Percentiles rank a stretch among this genome's conserved stretches.
Evolutionary conservation across 169 alveolate genomes (phyloP).

Genomic region (Perkinsus chesapeaki): DNA sequence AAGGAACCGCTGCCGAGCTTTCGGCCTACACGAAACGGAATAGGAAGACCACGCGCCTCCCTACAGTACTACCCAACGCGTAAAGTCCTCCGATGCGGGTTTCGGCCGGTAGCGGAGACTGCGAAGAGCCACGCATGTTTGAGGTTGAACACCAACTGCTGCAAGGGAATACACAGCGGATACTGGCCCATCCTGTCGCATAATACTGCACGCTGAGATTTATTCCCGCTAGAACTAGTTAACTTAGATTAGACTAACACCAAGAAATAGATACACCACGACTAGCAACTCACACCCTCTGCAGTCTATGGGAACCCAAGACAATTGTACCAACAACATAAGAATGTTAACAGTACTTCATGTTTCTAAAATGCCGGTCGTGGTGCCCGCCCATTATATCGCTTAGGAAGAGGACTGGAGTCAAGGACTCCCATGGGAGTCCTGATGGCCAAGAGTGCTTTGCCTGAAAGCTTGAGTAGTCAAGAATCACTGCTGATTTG

Average conservation of each 20-base stretch:
- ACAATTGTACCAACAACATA: background rate
- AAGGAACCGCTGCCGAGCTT: constrained; percentile 96
- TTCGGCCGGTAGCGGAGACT: constrained; percentile 38
- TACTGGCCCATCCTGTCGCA: no score
- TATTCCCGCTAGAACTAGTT: no score
- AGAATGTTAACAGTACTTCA: background rate
- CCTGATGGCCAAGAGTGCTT: background rate
- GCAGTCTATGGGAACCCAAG: background rate
- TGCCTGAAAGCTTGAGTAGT: background rate
- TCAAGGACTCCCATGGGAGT: background rate
- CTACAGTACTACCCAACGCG: constrained; percentile 41
- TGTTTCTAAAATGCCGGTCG: background rate
- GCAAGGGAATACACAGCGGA: no score
- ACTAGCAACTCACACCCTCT: background rate
- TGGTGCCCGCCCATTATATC: background rate
- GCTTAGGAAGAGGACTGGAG: background rate
- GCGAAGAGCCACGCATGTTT: background rate
- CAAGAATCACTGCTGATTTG: background rate
- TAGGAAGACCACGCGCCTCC: background rate
- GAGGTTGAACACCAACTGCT: background rate
- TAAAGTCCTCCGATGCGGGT: constrained; percentile 83
- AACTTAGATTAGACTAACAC: no score
- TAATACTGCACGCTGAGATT: no score
- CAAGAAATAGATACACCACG: background rate
- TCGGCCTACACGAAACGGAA: constrained; percentile 51